A percentile compares a stretch with the other conserved stretches of the same genome.
These are phyloP conservation scores for Waitea zeae DNA, from an alignment of 1,284 basidiomycete species.

Conservation along the genomic window DNA sequence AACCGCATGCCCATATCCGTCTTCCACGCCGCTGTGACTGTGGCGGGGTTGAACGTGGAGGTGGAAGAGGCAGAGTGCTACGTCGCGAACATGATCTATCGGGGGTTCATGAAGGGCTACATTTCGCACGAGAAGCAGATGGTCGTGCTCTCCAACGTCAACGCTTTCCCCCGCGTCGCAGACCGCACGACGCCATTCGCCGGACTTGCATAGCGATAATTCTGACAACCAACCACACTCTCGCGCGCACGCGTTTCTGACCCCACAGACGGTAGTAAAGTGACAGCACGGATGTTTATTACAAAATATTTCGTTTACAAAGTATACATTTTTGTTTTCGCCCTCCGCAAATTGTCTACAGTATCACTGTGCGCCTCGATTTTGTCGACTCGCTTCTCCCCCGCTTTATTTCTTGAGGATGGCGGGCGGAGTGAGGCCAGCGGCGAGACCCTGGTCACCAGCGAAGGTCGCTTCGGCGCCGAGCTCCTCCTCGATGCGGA, in stretches of 20 bases:
- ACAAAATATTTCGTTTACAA: too few species aligned
- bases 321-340: too few species aligned
- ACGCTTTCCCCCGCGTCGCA: constrained; percentile 63
- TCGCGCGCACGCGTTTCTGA: too few species aligned
- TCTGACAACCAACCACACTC: too few species aligned
- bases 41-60: constrained; percentile 44
- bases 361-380: too few species aligned
- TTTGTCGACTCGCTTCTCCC: too few species aligned
- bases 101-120: constrained; percentile 86
- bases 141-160: constrained; percentile 73
- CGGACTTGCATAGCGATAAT: too few species aligned
- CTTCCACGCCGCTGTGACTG: constrained; percentile 54
- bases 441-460: constrained; percentile 66
- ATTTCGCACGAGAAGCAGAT: constrained; percentile 91
- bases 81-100: constrained; percentile 87
- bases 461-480: constrained; percentile 50
- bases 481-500: constrained; percentile 86
- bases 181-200: constrained; percentile 42
- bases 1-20: constrained; percentile 63
- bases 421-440: constrained; percentile 55
- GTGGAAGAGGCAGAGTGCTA: constrained; percentile 86
- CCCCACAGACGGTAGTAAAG: too few species aligned
- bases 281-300: too few species aligned
- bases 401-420: constrained; percentile 56
- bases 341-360: too few species aligned